Conservation (phyloP, 2,329 filamentous ascomycete species). For the Diaporthe australafricana region DNA sequence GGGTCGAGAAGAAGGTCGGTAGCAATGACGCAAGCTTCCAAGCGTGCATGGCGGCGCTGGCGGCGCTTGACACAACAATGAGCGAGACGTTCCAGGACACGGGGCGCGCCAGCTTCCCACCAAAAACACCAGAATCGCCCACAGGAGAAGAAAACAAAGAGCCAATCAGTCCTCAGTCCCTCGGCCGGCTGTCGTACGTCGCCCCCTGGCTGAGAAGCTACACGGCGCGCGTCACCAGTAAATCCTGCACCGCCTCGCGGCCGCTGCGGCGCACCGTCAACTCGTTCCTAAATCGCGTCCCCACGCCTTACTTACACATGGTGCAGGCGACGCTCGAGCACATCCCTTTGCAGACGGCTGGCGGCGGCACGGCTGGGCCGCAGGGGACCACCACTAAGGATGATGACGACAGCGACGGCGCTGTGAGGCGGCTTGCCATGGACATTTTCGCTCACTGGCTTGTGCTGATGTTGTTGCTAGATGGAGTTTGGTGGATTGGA, state of each 20-base stretch:
- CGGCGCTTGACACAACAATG: constrained; percentile 41
- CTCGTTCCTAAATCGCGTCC: constrained; percentile 54
- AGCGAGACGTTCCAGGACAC: constrained; percentile 36
- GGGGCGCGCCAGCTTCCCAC: neutral
- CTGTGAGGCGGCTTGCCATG: constrained; percentile 44
- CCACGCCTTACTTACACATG: constrained; percentile 47
- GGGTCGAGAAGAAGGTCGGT: neutral
- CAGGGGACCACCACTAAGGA: neutral
- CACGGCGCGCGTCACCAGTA: constrained; percentile 49
- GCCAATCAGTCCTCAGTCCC: constrained; percentile 32
- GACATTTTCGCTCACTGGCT: constrained; percentile 55
- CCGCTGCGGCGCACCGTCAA: constrained; percentile 51
- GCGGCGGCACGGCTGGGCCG: neutral
- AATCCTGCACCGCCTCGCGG: constrained; percentile 42
- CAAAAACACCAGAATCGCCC: neutral
- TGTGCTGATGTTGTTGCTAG: constrained; percentile 50
- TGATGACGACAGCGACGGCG: neutral
- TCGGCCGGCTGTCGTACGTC: constrained; percentile 42
- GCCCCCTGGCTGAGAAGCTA: constrained; percentile 51
- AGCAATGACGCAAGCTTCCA: constrained; percentile 16
- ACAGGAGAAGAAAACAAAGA: too few relatives aligned
- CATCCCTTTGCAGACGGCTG: constrained; percentile 31
- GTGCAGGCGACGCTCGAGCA: constrained; percentile 48
- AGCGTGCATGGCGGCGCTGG: constrained; percentile 40
- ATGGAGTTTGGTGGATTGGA: constrained; percentile 55